These are phyloP conservation scores for Liquidambar formosana DNA, from an alignment of 164 flowering plant genomes.

Conservation along the genomic window DNA sequence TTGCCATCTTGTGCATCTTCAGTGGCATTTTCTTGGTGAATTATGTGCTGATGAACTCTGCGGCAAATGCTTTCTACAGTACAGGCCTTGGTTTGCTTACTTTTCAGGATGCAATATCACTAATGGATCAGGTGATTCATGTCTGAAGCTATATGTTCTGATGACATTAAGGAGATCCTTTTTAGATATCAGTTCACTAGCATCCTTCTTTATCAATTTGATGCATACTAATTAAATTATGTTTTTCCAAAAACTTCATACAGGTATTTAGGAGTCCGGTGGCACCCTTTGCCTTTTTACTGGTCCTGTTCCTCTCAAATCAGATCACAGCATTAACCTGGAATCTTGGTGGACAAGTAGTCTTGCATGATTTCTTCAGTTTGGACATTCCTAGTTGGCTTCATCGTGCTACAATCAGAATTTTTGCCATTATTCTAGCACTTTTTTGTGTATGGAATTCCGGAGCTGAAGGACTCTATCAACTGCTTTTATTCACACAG, in stretches of 20 bases:
- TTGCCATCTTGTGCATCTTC: constrained; percentile 63
- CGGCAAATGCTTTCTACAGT: constrained; percentile 74
- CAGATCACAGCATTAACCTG: constrained; percentile 66
- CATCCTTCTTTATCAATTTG: not conserved
- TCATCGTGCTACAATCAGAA: constrained; percentile 66
- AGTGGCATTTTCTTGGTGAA: constrained; percentile 83
- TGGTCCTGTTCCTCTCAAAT: constrained; percentile 58
- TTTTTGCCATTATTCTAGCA: constrained; percentile 61
- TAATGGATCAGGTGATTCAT: constrained; percentile 74
- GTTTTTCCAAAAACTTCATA: constrained; percentile 4
- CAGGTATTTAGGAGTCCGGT: constrained; percentile 78
- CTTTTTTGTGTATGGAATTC: constrained; percentile 67
- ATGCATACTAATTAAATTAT: constrained; percentile 5
- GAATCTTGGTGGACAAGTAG: constrained; percentile 56
- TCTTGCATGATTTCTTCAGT: constrained; percentile 54
- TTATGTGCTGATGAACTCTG: constrained; percentile 72
- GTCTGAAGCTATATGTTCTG: not conserved
- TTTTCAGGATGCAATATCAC: constrained; percentile 76
- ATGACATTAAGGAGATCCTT: not conserved
- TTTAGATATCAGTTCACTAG: not conserved
- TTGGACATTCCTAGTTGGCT: constrained; percentile 76
- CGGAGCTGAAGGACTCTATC: constrained; percentile 89
- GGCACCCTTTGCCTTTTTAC: constrained; percentile 49
- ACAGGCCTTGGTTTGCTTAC: constrained; percentile 69
- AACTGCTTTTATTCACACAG: constrained; percentile 78